These are phyloP conservation scores for Fusarium sp. DNA, from an alignment of 2,329 filamentous ascomycete genomes.

Conservation along the genomic window DNA sequence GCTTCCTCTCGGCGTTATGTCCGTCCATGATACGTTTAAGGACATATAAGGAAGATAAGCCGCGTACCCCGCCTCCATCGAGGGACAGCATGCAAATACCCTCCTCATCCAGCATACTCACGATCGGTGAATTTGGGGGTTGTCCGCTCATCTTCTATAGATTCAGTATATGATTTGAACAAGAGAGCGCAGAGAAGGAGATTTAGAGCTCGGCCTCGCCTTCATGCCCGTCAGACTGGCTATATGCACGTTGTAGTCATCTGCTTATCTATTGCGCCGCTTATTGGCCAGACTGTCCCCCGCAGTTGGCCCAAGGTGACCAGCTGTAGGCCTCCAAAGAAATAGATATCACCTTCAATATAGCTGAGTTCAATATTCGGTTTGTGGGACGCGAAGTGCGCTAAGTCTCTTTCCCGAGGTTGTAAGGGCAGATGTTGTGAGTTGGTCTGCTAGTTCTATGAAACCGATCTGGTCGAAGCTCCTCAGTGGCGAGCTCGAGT, in stretches of 20 bases:
- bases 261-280: neutral
- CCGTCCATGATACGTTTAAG: neutral
- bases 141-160: neutral
- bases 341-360: no score
- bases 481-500: no score
- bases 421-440: no score
- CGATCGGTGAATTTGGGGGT: rapidly evolving
- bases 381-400: no score
- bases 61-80: neutral
- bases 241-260: neutral
- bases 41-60: neutral
- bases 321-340: no score
- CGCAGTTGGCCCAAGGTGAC: neutral
- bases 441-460: no score
- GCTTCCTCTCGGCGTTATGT: neutral
- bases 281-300: neutral
- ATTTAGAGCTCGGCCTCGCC: neutral
- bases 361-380: no score
- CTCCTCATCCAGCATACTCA: neutral
- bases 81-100: neutral
- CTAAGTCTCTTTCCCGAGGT: no score
- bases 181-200: neutral
- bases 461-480: no score
- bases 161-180: rapidly evolving
- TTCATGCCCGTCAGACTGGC: neutral